Base-by-base conservation (phyloP, 768 basidiomycete genomes). In the Dendrothele bispora region DNA sequence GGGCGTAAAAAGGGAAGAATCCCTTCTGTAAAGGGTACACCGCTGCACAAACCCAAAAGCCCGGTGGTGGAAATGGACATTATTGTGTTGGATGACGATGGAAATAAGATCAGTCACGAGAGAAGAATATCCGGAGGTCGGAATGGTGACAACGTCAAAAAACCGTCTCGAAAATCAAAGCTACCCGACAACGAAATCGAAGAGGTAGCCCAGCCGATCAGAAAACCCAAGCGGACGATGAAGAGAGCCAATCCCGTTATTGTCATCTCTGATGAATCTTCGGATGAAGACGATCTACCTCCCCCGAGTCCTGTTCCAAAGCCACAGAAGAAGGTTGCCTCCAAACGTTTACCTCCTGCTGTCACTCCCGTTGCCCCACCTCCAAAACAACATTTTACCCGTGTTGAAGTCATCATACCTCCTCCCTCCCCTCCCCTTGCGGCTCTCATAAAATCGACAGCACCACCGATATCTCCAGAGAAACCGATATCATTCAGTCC, bases 61-160 rank as follows among this genome's bases (percentile, higher is more conserved):
- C 77, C 80, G 1, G 62, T 78, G 17, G 73, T 88, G 11, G 73
- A 82, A 32, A 69, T 88, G 41, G 84, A 90, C 38, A 89, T 91
- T 42, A 67, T 83, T 29, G 69, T 86, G 28, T 46, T 89, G 20
- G 87, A 91, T 60, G 73, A 77, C 25, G 59, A 69, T 25, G 88
- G 88, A 11, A 70, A 63, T 41, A 78, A 70, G 27, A 50, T 90
- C 36, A 77, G 73, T 46, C 74, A 80, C 57, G 88, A 90, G 61
- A 69, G 75, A 50, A 71, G 88, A 46, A 68, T 81, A 8, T 81
- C 82, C 4, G 68, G 73, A 73, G 42, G 52, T 75, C 4, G 67
- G 68, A 34, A 49, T 64, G 44, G 26, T 18, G 43, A 32, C 25
- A n/a, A 35, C 29, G 25, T 52, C 26, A 24, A 35, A 34, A 3